Percentiles rank a stretch among this genome's conserved stretches.
These are phyloP conservation scores for Hygrophorus pudorinus DNA, from an alignment of 768 basidiomycete species.

Conservation along the genomic window DNA sequence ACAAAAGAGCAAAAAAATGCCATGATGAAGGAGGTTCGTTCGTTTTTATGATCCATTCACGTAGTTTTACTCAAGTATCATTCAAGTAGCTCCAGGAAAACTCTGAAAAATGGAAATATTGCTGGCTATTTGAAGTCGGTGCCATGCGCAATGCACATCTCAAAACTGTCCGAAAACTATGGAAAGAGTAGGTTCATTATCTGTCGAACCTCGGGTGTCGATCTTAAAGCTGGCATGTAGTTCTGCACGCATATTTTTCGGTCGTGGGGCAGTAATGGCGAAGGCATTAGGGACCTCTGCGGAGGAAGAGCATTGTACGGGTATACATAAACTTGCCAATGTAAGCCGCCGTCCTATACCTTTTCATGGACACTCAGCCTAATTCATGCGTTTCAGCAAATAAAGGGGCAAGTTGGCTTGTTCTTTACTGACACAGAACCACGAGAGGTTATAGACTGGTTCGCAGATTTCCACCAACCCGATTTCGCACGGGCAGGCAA, in stretches of 20 bases:
- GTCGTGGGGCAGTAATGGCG: conserved; percentile 82
- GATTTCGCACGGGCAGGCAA: conserved; percentile 92
- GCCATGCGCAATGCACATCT: conserved; percentile 92
- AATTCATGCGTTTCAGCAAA: conserved; percentile 43
- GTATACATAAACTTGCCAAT: conserved; percentile 70
- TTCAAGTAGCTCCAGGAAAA: conserved; percentile 61
- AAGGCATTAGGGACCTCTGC: conserved; percentile 85
- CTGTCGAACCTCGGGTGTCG: neutral
- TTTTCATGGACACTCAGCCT: neutral
- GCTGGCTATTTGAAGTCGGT: conserved; percentile 93
- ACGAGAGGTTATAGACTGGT: conserved; percentile 92
- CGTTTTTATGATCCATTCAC: neutral
- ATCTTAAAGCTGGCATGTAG: conserved; percentile 25
- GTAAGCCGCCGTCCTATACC: conserved; percentile 24
- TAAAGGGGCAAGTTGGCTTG: conserved; percentile 91
- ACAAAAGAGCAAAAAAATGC: conserved; percentile 83
- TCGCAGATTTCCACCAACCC: conserved; percentile 77
- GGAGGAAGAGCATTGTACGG: conserved; percentile 77
- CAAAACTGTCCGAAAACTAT: conserved; percentile 85
- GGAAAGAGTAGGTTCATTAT: conserved; percentile 68
- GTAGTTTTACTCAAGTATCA: conserved; percentile 3
- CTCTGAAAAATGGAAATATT: conserved; percentile 86
- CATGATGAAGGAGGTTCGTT: conserved; percentile 66
- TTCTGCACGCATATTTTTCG: conserved; percentile 86
- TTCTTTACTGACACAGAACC: conserved; percentile 87